Evolutionary conservation across 495 filamentous ascomycete genomes (phyloP).

Genomic region (Cairneyella variabilis): DNA sequence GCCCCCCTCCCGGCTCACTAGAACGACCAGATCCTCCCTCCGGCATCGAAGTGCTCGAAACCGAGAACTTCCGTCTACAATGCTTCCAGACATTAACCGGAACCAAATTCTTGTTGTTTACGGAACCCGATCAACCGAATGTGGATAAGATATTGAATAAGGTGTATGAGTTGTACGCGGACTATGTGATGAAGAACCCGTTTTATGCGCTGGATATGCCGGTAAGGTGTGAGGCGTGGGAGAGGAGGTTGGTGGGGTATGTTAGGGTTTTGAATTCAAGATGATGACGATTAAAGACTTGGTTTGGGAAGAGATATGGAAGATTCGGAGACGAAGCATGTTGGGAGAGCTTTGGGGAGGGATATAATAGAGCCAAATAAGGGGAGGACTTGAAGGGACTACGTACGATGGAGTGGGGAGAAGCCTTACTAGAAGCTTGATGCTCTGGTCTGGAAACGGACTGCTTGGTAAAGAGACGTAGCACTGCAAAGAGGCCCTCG

Average conservation of each 20-base stretch:
- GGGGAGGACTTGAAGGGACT: not conserved
- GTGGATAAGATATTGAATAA: constrained; percentile 75
- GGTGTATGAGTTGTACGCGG: constrained; percentile 92
- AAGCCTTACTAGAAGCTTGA: too few species aligned
- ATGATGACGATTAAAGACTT: constrained; percentile 3
- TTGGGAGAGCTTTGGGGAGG: not conserved
- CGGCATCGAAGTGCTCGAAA: constrained; percentile 88
- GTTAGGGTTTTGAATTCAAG: constrained; percentile 56
- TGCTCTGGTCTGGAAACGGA: too few species aligned
- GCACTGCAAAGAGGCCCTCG: too few species aligned
- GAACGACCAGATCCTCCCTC: constrained; percentile 54
- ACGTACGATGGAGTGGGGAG: not conserved
- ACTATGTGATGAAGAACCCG: constrained; percentile 99
- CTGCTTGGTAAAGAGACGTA: too few species aligned
- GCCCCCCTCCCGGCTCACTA: constrained; percentile 18
- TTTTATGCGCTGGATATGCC: constrained; percentile 99
- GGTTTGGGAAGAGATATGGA: not conserved
- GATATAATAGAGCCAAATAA: not conserved
- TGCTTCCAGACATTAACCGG: constrained; percentile 95
- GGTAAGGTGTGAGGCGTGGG: constrained; percentile 89
- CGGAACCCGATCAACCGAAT: constrained; percentile 85
- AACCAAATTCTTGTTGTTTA: constrained; percentile 93
- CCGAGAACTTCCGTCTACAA: constrained; percentile 84
- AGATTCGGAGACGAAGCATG: not conserved
- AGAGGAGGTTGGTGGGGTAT: constrained; percentile 73